phyloP scores from a whole-genome alignment of 345 rosid genomes.

The Arabis alpina region DNA sequence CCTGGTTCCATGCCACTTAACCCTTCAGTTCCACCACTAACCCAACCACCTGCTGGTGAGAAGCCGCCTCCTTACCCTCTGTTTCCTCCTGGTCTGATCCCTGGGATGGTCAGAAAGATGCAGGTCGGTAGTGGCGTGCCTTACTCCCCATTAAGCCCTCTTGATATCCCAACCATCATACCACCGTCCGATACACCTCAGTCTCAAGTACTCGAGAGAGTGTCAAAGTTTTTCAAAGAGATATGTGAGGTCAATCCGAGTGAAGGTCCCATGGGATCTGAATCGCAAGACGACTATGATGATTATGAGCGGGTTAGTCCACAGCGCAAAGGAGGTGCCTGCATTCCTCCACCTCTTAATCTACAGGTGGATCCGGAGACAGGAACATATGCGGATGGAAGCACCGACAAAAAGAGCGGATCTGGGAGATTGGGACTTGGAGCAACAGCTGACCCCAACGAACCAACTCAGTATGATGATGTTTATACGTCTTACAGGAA shows the following conservation, averaged over 20 bases:
- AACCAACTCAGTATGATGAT: constrained; percentile 88
- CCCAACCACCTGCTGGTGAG: constrained; percentile 57
- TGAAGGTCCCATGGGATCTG: constrained; percentile 73
- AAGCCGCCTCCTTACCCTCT: constrained; percentile 89
- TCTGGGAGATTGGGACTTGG: constrained; percentile 88
- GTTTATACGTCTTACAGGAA: constrained; percentile 94
- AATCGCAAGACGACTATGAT: constrained; percentile 64
- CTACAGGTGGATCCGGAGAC: constrained; percentile 91
- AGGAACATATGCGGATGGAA: constrained; percentile 83
- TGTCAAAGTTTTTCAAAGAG: constrained; percentile 88
- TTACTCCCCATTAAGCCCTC: constrained; percentile 89
- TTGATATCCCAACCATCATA: constrained; percentile 91
- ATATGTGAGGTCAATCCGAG: constrained; percentile 91
- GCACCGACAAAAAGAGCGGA: constrained; percentile 68
- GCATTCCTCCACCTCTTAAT: constrained; percentile 93
- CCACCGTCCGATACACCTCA: constrained; percentile 86
- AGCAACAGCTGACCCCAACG: constrained; percentile 86
- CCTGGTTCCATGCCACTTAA: constrained; percentile 68
- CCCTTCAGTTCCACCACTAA: constrained; percentile 58
- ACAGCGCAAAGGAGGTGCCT: constrained; percentile 79
- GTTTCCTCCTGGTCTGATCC: constrained; percentile 97
- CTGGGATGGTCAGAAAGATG: constrained; percentile 99
- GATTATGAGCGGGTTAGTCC: constrained; percentile 71
- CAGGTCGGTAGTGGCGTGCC: constrained; percentile 99
- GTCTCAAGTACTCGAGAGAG: constrained; percentile 77